Evolutionary conservation across 2,329 filamentous ascomycete genomes (phyloP), one percentile per base, ranked within the genome.

Genomic region (Verticillium zaregamsianum): DNA sequence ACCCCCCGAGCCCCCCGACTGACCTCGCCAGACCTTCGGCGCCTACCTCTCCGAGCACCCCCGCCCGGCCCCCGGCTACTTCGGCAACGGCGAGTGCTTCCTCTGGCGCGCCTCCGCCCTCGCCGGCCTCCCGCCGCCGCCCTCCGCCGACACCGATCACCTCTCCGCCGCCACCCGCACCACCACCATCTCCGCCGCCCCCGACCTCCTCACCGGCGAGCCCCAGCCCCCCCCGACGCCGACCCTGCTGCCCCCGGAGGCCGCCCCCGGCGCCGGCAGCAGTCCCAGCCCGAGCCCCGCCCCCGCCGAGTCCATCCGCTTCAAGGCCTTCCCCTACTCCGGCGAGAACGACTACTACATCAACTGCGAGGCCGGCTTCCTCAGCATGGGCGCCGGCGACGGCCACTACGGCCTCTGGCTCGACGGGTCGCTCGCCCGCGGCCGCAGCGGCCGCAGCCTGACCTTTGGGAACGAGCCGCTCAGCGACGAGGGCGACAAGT

Each of bases 261-360:
- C 12, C 11, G 14, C 9, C 39, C 7, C 15, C 39, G 15, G 0
- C 39, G n/a, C 15, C 39, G n/a, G 35, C 35, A 57, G 17, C 39
- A 59, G 39, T 68, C 55, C 68, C 72, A 23, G 68, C 70, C 12
- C 68, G 70, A 5, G 66, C 59, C 66, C 35, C 69, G 63, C 4
- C 69, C 83, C 81, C 31, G 86, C 87, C 4, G 91, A 94, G 64
- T 84, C 87, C 31, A 92, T 98, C 67, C 88, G 95, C 23, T 99
- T 99, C 83, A 97, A 97, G 77, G 94, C 94, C 0, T 99, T 98
- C 70, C 93, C 94, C 0, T 98, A 97, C 72, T 96, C 91, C 61
- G 95, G 95, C 5, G 86, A 96, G 49, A 98, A 99, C 74, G 95
- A 98, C 75, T 99, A 96, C 73, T 92, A 94, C 80, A 95, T 98